A percentile compares a stretch with the other conserved stretches of the same genome.
Conservation (phyloP, 345 rosid genomes). For the Populus euphratica region DNA sequence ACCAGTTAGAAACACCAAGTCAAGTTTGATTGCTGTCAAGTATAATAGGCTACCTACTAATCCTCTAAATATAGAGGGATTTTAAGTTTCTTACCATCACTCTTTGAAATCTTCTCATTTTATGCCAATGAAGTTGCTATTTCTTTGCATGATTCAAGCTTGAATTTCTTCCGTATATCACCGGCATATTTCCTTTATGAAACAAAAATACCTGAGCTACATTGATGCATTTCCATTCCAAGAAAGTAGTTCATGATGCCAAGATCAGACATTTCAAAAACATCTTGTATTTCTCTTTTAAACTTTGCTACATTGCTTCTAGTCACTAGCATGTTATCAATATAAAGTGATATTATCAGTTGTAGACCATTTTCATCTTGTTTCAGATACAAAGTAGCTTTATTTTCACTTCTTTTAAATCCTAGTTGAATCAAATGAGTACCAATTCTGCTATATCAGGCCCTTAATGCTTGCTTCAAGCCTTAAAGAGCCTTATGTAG, state of each 20-base stretch:
- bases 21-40: not conserved
- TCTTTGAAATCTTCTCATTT: not conserved
- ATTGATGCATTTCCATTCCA: not conserved
- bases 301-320: not conserved
- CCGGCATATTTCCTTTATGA: not conserved
- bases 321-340: not conserved
- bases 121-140: too few relatives aligned
- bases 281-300: not conserved
- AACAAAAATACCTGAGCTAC: not conserved
- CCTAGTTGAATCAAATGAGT: too few relatives aligned
- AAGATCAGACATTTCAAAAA: too few relatives aligned
- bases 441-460: too few relatives aligned
- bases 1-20: not conserved
- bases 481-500: too few relatives aligned
- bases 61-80: not conserved
- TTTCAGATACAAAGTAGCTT: too few relatives aligned
- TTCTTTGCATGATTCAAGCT: not conserved
- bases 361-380: too few relatives aligned
- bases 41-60: not conserved
- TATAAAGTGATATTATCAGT: too few relatives aligned
- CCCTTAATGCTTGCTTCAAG: too few relatives aligned
- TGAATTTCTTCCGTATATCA: not conserved
- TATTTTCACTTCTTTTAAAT: too few relatives aligned
- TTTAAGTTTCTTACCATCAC: not conserved
- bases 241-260: not conserved